A percentile compares a stretch with the other conserved stretches of the same genome.
These are phyloP conservation scores for Apiotrichum laibachii DNA, from an alignment of 1,284 basidiomycete genomes.

Conservation along the genomic window DNA sequence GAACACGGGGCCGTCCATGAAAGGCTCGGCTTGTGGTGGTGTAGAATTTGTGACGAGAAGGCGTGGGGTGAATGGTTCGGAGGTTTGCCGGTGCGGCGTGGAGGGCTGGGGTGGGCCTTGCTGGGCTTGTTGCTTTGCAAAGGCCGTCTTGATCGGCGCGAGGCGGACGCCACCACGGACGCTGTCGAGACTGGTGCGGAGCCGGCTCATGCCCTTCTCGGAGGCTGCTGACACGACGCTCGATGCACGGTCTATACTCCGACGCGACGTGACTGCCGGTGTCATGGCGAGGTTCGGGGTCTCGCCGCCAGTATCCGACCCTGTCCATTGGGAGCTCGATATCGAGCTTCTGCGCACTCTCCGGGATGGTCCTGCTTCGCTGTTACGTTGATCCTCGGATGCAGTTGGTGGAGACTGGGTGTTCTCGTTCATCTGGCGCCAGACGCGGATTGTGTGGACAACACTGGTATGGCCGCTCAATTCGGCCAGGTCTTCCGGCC, in stretches of 20 bases:
- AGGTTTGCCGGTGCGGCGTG: not conserved
- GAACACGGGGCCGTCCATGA: not conserved
- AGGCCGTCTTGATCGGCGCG: not conserved
- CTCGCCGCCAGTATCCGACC: slow-evolving; percentile 4
- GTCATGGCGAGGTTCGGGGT: not conserved
- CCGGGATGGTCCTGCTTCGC: slow-evolving; percentile 3
- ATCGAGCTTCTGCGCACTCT: slow-evolving; percentile 9
- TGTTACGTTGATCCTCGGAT: not conserved
- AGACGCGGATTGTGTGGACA: slow-evolving; percentile 47
- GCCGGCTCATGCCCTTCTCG: slow-evolving; percentile 19
- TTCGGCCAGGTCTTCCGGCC: slow-evolving; percentile 59
- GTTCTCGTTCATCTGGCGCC: slow-evolving; percentile 35
- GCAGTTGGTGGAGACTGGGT: slow-evolving; percentile 1
- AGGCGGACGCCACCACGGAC: slow-evolving; percentile 4
- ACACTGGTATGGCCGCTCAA: slow-evolving; percentile 52
- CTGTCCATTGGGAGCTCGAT: slow-evolving; percentile 6
- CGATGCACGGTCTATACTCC: slow-evolving; percentile 34
- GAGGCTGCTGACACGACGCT: slow-evolving; percentile 35
- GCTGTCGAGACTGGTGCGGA: slow-evolving; percentile 16
- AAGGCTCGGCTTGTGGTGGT: not conserved
- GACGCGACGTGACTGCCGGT: not conserved
- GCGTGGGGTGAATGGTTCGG: not conserved
- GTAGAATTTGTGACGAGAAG: slow-evolving; percentile 4
- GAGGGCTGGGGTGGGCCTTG: slow-evolving; percentile 1
- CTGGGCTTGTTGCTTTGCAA: not conserved